phyloP scores from a whole-genome alignment of 2,329 filamentous ascomycete genomes.

The Penicillium sp. region DNA sequence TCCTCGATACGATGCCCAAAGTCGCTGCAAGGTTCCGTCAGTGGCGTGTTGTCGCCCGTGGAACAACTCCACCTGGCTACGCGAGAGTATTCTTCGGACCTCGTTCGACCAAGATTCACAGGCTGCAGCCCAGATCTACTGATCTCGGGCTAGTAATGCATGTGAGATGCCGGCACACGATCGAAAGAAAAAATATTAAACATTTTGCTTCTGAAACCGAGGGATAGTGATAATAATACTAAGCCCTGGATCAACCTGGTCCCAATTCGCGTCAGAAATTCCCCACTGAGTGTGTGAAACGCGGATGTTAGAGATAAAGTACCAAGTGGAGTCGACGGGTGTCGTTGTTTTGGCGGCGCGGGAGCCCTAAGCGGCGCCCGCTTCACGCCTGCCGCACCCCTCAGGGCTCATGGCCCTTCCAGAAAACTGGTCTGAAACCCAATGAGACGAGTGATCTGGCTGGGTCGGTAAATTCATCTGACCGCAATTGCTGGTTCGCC shows the following conservation, averaged over 20 bases:
- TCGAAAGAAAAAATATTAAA: background rate
- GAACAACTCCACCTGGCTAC: background rate
- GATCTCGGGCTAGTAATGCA: background rate
- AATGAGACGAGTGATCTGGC: background rate
- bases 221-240: background rate
- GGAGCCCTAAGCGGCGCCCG: background rate
- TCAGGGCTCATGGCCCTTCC: background rate
- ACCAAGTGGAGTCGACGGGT: constrained; percentile 13
- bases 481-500: background rate
- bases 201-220: background rate
- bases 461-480: background rate
- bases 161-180: constrained; percentile 1
- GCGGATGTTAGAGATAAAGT: constrained; percentile 20
- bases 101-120: constrained; percentile 1
- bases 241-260: background rate
- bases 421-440: constrained; percentile 4
- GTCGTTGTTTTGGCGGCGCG: background rate
- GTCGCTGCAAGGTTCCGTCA: constrained; percentile 1
- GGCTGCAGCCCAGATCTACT: constrained; percentile 1
- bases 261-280: background rate
- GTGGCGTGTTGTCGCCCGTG: background rate
- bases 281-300: constrained; percentile 16
- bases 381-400: background rate
- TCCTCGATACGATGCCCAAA: background rate
- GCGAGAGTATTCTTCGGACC: background rate